Evolutionary conservation across 192 early-diverging fungal species (phyloP), one percentile per base, ranked within the genome.

Genomic region (Entomortierella parvispora): DNA sequence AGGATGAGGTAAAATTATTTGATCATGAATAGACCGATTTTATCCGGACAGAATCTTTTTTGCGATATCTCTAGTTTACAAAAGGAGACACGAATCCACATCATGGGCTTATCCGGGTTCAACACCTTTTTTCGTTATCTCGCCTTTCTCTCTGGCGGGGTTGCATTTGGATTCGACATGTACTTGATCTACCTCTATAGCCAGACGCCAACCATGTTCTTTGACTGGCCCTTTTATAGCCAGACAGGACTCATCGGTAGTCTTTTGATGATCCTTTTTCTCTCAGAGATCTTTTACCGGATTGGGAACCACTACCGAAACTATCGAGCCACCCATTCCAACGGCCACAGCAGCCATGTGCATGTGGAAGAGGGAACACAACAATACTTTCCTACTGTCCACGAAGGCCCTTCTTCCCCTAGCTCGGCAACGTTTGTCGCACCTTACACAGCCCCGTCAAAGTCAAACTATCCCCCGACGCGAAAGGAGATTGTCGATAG

Each of bases 131-230:
- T 62, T 2, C 58, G 71, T 11, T 48, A 55, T 50, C 22, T 59
- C 10, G 8, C 60, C 7, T 17, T 62, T 5, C 18, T 75, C 22
- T 0, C 49, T 23, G 40, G 40, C 7, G 46, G 32, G 4, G 65
- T 40, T 9, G 22, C 45, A 20, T 62, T 76, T 17, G 46, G 59
- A 12, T 23, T 68, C 28, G 47, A 68, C 58, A 56, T 62, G 29
- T 76, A 62, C 29, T 55, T 76, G 2, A 32, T 76, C 42, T 48
- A 57, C 11, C 7, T 76, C 34, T 62, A 57, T 28, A n/a, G 17
- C 26, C n/a, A 55, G 32, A 23, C 66, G n/a, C 31, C 28, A 2
- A 20, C 58, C 34, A 51, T 76, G 18, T 56, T 62, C 20, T 43
- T 76, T 14, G 25, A 40, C 11, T 76, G 65, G 64, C 51, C 31